Evolutionary conservation across 2,329 filamentous ascomycete species (phyloP).

Genomic region (Diaporthe ampelina): DNA sequence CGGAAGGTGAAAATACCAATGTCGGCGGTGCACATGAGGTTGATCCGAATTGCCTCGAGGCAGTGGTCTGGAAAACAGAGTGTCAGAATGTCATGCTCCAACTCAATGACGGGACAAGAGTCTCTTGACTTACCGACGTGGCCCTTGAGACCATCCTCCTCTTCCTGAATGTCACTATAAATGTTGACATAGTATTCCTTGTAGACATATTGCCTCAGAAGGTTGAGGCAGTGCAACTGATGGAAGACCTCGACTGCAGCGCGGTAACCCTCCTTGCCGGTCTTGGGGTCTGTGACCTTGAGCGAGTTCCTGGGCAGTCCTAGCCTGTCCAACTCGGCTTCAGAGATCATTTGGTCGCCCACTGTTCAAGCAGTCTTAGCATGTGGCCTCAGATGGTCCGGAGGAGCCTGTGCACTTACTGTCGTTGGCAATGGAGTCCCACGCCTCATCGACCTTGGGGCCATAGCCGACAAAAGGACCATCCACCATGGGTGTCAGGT

Average conservation of each 20-base stretch:
- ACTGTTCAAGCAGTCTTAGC: conserved; percentile 53
- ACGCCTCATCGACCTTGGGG: conserved; percentile 68
- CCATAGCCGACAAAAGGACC: conserved; percentile 69
- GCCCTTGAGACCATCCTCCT: conserved; percentile 55
- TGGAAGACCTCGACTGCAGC: conserved; percentile 72
- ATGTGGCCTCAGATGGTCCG: conserved; percentile 35
- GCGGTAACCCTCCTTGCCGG: conserved; percentile 70
- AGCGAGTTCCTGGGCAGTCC: conserved; percentile 66
- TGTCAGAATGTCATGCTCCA: background rate
- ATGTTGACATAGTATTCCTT: conserved; percentile 60
- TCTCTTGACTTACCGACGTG: conserved; percentile 55
- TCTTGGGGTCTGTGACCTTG: conserved; percentile 68
- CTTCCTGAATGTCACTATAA: conserved; percentile 48
- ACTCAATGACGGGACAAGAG: background rate
- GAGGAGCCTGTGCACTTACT: conserved; percentile 44
- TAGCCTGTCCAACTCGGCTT: conserved; percentile 66
- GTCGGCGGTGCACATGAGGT: conserved; percentile 68
- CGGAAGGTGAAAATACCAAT: conserved; percentile 69
- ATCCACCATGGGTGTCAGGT: conserved; percentile 60
- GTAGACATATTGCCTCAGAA: conserved; percentile 62
- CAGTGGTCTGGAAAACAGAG: conserved; percentile 60
- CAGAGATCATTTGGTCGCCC: conserved; percentile 72
- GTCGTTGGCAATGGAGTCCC: conserved; percentile 67
- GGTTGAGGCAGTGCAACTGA: conserved; percentile 66
- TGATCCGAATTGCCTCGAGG: conserved; percentile 66